Evolutionary conservation across 2,329 filamentous ascomycete species (phyloP).

Genomic region (Tricladium varicosporioides): DNA sequence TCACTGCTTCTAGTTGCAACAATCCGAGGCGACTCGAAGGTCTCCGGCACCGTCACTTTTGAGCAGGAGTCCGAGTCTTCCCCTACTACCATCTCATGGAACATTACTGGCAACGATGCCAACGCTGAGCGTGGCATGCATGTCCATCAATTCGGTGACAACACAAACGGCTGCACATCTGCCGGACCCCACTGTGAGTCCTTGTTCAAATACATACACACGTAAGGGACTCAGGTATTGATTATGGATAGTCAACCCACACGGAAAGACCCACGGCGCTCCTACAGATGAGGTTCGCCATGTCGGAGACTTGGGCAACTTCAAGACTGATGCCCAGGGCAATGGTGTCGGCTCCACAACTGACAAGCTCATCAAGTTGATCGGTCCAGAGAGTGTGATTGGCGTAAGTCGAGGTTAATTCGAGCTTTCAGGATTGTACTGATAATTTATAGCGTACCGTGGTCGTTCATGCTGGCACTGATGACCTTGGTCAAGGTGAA

Average conservation of each 20-base stretch:
- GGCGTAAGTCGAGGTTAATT: conserved; percentile 59
- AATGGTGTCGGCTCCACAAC: conserved; percentile 77
- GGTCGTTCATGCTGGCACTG: conserved; percentile 91
- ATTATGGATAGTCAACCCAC: conserved; percentile 77
- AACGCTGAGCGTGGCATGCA: conserved; percentile 98
- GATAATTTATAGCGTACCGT: conserved; percentile 70
- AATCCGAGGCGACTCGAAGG: conserved; percentile 95
- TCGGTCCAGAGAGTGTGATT: conserved; percentile 91
- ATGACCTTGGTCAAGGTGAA: conserved; percentile 91
- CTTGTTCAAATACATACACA: conserved; percentile 1
- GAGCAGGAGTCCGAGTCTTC: conserved; percentile 82
- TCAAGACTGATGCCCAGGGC: conserved; percentile 91
- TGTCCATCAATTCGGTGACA: conserved; percentile 98
- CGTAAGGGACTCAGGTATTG: conserved; percentile 16
- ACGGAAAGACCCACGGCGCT: conserved; percentile 87
- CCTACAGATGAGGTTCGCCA: conserved; percentile 82
- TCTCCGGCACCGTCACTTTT: conserved; percentile 91
- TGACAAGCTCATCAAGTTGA: conserved; percentile 90
- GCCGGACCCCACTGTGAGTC: conserved; percentile 93
- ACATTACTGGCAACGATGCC: conserved; percentile 88
- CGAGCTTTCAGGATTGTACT: conserved; percentile 16
- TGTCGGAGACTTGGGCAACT: conserved; percentile 96
- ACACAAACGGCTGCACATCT: conserved; percentile 99
- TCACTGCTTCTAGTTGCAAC: conserved; percentile 69
- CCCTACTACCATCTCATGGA: conserved; percentile 85